Base-by-base conservation (phyloP, 2,329 filamentous ascomycete genomes). In the Aspergillus quadricinctus region DNA sequence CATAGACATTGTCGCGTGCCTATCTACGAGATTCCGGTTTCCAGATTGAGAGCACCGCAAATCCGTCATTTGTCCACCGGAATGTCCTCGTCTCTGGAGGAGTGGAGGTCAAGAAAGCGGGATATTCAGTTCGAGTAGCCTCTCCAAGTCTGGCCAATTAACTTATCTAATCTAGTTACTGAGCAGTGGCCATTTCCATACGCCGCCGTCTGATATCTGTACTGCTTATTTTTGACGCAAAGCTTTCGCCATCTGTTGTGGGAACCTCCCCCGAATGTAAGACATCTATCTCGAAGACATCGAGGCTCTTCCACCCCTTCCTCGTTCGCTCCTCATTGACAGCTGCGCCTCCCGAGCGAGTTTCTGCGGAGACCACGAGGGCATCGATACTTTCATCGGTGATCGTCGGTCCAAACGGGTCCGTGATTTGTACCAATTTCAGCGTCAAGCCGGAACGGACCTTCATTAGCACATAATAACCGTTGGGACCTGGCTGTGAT, bases 321-420 rank as follows among this genome's bases (percentile, higher is more conserved):
- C 89, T 88, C 28, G 68, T 76, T 48, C 94, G 83, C 71, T 88
- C 89, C n/a, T 88, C 82, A 69, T 99, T 99, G 63, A 99, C 90
- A 0, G 89, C 89, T 57, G 84, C 79, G 4, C 92, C 94, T 35
- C 94, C 94, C 1, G 86, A 81, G 52, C 90, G 83, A 17, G 94
- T 97, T 78, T 99, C 94, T 11, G 84, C 87, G 5, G 92, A 97
- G 5, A 97, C 86, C 3, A 96, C 88, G 54, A 99, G 80, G 0
- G 88, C 90, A 48, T 88, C 86, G 60, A 97, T 88, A 29, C 81
- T 78, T 70, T 90, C 83, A 56, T 93, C 87, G 0, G 90, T 90
- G 59, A 96, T 89, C 0, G 94, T 97, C 3, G 94, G 94, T 0
- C 94, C 94, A 73, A 88, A 97, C 0, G 89, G 83, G 70, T 99